phyloP scores from a whole-genome alignment of 352 stramenopile genomes.

The Globisporangium canariense region DNA sequence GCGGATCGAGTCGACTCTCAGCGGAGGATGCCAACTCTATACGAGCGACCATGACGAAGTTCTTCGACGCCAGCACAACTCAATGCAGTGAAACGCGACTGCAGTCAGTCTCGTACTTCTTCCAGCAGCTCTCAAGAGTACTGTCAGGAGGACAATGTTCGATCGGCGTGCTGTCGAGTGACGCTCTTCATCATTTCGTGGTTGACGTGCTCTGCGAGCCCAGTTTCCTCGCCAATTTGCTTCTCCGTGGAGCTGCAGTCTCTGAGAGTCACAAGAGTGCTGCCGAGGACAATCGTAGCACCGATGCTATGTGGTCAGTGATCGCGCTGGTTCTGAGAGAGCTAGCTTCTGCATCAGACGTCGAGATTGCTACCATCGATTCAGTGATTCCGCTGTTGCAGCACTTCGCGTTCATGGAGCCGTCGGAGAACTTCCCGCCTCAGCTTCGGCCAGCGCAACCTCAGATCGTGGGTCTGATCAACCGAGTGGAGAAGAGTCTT shows the following conservation, averaged over 20 bases:
- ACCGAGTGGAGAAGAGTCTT: constrained; percentile 32
- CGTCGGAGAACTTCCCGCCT: constrained; percentile 17
- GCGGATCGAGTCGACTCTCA: background rate
- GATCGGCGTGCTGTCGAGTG: constrained; percentile 7
- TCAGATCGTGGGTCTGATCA: constrained; percentile 37
- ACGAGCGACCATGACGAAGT: constrained; percentile 22
- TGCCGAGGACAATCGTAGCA: background rate
- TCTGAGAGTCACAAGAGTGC: constrained; percentile 1
- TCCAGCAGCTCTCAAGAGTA: constrained; percentile 21
- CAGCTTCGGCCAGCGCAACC: constrained; percentile 29
- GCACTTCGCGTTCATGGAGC: constrained; percentile 54
- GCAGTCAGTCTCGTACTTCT: background rate
- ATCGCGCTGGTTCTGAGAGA: constrained; percentile 25
- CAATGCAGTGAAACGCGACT: background rate
- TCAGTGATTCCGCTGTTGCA: constrained; percentile 45
- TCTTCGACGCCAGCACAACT: constrained; percentile 10
- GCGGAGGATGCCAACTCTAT: constrained; percentile 20
- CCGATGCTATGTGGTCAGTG: constrained; percentile 27
- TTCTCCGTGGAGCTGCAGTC: constrained; percentile 19
- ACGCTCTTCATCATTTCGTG: constrained; percentile 18
- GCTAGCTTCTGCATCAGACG: constrained; percentile 13
- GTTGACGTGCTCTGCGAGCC: constrained; percentile 25
- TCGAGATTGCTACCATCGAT: constrained; percentile 22
- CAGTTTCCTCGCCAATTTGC: constrained; percentile 23
- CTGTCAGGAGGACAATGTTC: constrained; percentile 9